Conservation (phyloP, 2,329 filamentous ascomycete genomes). For the Colletotrichum salicis region DNA sequence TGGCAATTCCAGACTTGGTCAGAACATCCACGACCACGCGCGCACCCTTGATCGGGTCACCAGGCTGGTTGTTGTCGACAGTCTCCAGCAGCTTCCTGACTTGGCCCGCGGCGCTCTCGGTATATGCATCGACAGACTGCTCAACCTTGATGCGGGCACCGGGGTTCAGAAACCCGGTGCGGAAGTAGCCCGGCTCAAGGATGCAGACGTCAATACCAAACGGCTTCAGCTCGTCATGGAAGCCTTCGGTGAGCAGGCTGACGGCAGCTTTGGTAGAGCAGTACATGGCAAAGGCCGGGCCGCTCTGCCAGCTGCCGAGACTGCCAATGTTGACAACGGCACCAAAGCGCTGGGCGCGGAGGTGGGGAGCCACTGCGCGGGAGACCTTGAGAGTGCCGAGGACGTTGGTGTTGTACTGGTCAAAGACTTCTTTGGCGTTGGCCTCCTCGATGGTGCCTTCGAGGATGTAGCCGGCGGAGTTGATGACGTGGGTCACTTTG, state of each 20-base stretch:
- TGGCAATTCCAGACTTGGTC: slow-evolving; percentile 58
- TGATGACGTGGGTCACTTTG: slow-evolving; percentile 59
- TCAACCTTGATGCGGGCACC: slow-evolving; percentile 42
- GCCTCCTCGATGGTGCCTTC: slow-evolving; percentile 55
- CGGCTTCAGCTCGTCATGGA: slow-evolving; percentile 54
- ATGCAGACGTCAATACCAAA: slow-evolving; percentile 56
- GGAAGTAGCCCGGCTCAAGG: slow-evolving; percentile 65
- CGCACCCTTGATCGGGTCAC: slow-evolving; percentile 65
- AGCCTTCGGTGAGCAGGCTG: slow-evolving; percentile 55
- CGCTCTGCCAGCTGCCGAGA: slow-evolving; percentile 55
- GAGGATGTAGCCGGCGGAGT: slow-evolving; percentile 58
- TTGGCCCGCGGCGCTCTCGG: slow-evolving; percentile 43
- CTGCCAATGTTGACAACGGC: slow-evolving; percentile 59
- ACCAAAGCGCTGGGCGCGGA: slow-evolving; percentile 50
- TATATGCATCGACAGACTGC: slow-evolving; percentile 46
- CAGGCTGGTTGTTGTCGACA: slow-evolving; percentile 61
- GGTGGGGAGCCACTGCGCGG: slow-evolving; percentile 57
- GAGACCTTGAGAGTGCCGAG: slow-evolving; percentile 62
- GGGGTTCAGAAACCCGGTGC: slow-evolving; percentile 58
- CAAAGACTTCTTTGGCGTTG: slow-evolving; percentile 48
- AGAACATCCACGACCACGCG: slow-evolving; percentile 65
- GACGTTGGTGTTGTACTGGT: slow-evolving; percentile 63
- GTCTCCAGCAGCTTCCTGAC: slow-evolving; percentile 44
- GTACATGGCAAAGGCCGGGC: slow-evolving; percentile 51
- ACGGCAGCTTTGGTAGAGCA: slow-evolving; percentile 58